Evolutionary conservation across 495 filamentous ascomycete species (phyloP), one percentile per base, ranked within the genome.

Genomic region (Xylona heveae): DNA sequence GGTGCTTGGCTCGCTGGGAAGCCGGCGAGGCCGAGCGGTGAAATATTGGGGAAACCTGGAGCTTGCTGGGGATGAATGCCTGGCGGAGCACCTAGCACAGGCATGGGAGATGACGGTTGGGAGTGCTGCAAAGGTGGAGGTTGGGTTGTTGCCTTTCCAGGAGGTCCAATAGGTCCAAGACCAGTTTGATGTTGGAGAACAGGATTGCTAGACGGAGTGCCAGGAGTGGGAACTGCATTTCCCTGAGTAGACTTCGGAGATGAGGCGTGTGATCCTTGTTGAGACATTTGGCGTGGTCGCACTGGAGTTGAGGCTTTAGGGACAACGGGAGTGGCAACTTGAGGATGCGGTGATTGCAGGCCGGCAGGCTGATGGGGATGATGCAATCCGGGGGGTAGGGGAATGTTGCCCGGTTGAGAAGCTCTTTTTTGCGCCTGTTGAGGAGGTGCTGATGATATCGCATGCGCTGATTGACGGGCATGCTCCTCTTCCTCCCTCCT

Each of bases 221-320:
- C 69, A 32, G 74, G 70, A 46, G 70, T 75, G 8, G 64, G 51
- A 22, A 51, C 59, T 40, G 39, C 59, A 44, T 47, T 61, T 48
- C 42, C 58, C 51, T 53, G 64, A 13, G 57, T 59, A 23, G 57
- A 72, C 49, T 64, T 77, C 27, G 68, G 77, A 30, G 76, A 78
- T 6, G 68, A 78, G 25, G 52, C 63, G 46, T 66, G 69, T 15
- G 78, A 76, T 19, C 69, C 79, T 48, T 92, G 81, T 34, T 85
- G 78, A 9, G 85, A 92, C 16, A 66, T 44, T 35, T 83, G 79
- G 12, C 82, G 71, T 21, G 66, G 58, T 28, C 76, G 74, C 36
- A 65, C 71, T 9, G 82, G 78, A 15, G 80, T 84, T 3, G 80
- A 67, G 25, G 70, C 69, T 48, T 93, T 93, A 1, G 85, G 75